Evolutionary conservation across 495 filamentous ascomycete species (phyloP).

Genomic region (Hypoxylon lienhwacheense): DNA sequence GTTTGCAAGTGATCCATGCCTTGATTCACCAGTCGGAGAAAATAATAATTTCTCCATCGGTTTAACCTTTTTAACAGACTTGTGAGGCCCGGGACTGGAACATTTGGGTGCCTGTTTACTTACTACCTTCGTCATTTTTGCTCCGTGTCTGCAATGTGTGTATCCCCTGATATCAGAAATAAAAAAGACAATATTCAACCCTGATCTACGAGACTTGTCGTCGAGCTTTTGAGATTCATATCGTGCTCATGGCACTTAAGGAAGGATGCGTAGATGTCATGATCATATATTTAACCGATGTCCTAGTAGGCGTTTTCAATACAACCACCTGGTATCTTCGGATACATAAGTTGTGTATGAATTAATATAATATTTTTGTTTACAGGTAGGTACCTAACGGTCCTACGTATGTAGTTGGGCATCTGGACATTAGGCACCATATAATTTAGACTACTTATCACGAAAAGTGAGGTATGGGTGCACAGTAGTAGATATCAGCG

Average conservation of each 20-base stretch:
- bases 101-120: conserved; percentile 17
- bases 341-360: too few species aligned
- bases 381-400: too few species aligned
- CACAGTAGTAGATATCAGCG: too few species aligned
- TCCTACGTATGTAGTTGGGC: too few species aligned
- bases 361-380: too few species aligned
- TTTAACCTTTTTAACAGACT: conserved; percentile 23
- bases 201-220: background rate
- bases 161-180: conserved; percentile 26
- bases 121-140: conserved; percentile 14
- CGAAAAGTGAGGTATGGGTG: too few species aligned
- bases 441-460: too few species aligned
- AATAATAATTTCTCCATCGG: conserved; percentile 2
- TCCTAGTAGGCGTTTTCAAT: too few species aligned
- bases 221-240: background rate
- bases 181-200: conserved; percentile 26
- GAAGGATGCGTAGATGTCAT: background rate
- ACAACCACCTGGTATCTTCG: too few species aligned
- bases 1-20: conserved; percentile 28
- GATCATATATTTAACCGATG: too few species aligned
- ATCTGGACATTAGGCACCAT: too few species aligned
- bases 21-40: conserved; percentile 21
- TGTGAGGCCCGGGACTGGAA: too few species aligned
- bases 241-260: background rate
- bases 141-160: conserved; percentile 20